Percentiles rank a stretch among this genome's conserved stretches.
Conservation (phyloP, 2,329 filamentous ascomycete species). For the Ophiobolus disseminans region DNA sequence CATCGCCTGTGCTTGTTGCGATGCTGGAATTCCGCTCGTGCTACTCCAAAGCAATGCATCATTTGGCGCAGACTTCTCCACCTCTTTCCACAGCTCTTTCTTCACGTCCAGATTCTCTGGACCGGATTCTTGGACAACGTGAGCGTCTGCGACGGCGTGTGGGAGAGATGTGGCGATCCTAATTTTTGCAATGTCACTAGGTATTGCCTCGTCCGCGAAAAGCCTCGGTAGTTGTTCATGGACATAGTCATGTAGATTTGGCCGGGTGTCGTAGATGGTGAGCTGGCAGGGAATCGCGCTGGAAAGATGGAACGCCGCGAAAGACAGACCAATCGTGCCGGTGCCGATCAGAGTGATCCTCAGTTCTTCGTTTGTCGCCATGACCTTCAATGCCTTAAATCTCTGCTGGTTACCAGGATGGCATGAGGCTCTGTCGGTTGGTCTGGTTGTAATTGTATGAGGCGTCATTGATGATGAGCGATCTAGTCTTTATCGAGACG, state of each 20-base stretch:
- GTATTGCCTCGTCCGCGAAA: conserved; percentile 31
- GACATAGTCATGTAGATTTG: conserved; percentile 57
- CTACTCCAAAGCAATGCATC: conserved; percentile 63
- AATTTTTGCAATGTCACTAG: conserved; percentile 43
- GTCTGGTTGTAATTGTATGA: not conserved
- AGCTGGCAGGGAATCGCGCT: conserved; percentile 51
- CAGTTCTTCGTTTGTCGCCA: conserved; percentile 3
- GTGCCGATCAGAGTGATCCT: conserved; percentile 54
- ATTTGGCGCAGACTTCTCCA: conserved; percentile 55
- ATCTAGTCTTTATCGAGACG: conserved; percentile 21
- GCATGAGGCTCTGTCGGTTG: not conserved
- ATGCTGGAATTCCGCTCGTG: conserved; percentile 65
- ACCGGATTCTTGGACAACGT: conserved; percentile 66
- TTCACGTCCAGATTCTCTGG: conserved; percentile 64
- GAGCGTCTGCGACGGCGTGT: conserved; percentile 55
- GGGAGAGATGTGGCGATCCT: conserved; percentile 40
- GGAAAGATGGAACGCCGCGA: conserved; percentile 61
- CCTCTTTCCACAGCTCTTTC: conserved; percentile 57
- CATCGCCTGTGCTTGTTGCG: conserved; percentile 55
- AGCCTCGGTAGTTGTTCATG: conserved; percentile 53
- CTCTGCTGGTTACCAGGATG: not conserved
- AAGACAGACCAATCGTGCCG: conserved; percentile 63
- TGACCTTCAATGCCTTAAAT: not conserved
- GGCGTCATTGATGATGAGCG: not conserved
- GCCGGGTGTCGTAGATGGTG: conserved; percentile 60